Conservation (phyloP, 371 early-diverging fungal species). For the Lichtheimia ornata region DNA sequence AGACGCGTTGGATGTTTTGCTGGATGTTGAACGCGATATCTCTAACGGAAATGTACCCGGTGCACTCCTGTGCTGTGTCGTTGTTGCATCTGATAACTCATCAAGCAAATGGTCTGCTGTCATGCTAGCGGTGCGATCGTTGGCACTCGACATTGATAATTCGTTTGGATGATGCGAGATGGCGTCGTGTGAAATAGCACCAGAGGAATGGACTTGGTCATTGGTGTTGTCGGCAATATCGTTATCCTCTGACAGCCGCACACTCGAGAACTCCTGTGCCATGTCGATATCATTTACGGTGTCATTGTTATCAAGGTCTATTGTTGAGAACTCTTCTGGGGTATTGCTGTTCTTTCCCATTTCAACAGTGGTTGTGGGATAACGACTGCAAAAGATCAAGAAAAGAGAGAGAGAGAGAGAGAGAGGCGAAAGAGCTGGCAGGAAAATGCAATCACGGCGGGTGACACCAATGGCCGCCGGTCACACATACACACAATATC, state of each 20-base stretch:
- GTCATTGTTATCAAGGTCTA: no score
- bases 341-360: no score
- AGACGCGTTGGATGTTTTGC: constrained; percentile 5
- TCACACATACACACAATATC: no score
- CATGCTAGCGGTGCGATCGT: not conserved
- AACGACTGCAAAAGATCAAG: no score
- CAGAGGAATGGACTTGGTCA: not conserved
- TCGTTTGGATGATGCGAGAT: no score
- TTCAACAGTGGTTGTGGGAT: no score
- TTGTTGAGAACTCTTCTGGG: no score
- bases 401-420: no score
- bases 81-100: constrained; percentile 1
- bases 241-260: constrained; percentile 4
- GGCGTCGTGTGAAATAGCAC: not conserved
- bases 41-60: not conserved
- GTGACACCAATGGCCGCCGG: no score
- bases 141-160: not conserved
- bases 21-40: constrained; percentile 5
- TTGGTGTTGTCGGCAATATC: not conserved
- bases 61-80: not conserved
- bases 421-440: no score
- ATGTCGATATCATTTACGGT: no score
- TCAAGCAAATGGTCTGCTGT: constrained; percentile 7
- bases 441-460: no score
- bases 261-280: constrained; percentile 6